Percentiles rank a stretch among this genome's conserved stretches.
These are phyloP conservation scores for Thielaviopsis euricoi DNA, from an alignment of 2,329 filamentous ascomycete species.

Conservation along the genomic window DNA sequence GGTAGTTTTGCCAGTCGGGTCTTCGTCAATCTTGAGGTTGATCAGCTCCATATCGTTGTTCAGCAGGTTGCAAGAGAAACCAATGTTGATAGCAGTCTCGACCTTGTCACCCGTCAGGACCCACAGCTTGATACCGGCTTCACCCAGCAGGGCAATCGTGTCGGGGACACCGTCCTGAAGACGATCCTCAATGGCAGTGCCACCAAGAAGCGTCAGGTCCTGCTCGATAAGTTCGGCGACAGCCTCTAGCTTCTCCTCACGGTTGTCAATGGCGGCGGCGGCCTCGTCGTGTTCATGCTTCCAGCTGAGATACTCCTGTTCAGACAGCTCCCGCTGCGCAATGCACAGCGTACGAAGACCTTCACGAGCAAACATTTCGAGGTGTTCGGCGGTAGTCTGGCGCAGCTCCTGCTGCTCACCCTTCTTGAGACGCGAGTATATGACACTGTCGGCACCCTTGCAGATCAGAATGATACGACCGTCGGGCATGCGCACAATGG, in stretches of 20 bases:
- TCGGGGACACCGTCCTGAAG: slow-evolving; percentile 94
- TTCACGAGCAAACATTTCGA: slow-evolving; percentile 94
- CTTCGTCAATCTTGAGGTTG: slow-evolving; percentile 69
- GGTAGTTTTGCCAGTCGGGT: slow-evolving; percentile 33
- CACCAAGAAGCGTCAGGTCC: slow-evolving; percentile 72
- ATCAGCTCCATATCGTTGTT: slow-evolving; percentile 98
- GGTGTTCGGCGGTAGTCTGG: slow-evolving; percentile 70
- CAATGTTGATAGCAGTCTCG: slow-evolving; percentile 98
- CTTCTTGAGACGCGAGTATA: slow-evolving; percentile 75
- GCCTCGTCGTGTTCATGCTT: slow-evolving; percentile 76
- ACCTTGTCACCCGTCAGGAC: slow-evolving; percentile 97
- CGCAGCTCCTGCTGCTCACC: slow-evolving; percentile 78
- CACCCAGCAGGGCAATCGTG: slow-evolving; percentile 76
- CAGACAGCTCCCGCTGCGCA: slow-evolving; percentile 62
- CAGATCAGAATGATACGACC: slow-evolving; percentile 81
- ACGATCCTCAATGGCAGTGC: slow-evolving; percentile 93
- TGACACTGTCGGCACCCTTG: slow-evolving; percentile 94
- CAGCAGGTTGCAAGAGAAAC: slow-evolving; percentile 93
- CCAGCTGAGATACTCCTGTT: slow-evolving; percentile 75
- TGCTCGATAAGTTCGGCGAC: slow-evolving; percentile 85
- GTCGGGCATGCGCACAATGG: slow-evolving; percentile 88
- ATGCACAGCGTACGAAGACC: slow-evolving; percentile 90
- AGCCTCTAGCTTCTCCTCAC: slow-evolving; percentile 84
- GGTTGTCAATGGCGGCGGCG: slow-evolving; percentile 64
- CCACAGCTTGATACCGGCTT: slow-evolving; percentile 97